These are phyloP conservation scores for Dipteronia sinensis DNA, from an alignment of 345 rosid genomes.

Conservation along the genomic window DNA sequence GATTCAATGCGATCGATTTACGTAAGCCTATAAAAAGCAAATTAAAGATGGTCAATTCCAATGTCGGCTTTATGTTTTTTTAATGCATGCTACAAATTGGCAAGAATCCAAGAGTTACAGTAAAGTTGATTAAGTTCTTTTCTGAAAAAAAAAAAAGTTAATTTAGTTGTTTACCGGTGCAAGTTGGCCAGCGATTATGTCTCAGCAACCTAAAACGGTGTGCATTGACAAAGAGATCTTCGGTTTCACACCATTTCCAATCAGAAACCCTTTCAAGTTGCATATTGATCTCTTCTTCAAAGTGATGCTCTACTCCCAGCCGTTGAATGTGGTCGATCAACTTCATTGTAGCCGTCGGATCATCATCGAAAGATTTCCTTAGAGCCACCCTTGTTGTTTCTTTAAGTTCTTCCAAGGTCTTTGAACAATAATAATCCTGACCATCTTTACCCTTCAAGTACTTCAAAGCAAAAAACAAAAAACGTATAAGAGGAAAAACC, in stretches of 20 bases:
- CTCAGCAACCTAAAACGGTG: constrained; percentile 31
- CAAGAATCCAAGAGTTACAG: too few relatives aligned
- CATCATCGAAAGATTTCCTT: not conserved
- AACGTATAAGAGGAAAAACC: not conserved
- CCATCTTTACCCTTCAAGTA: not conserved
- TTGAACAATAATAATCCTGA: not conserved
- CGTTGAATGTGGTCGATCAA: constrained; percentile 28
- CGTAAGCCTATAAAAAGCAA: too few relatives aligned
- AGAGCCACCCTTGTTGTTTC: constrained; percentile 14
- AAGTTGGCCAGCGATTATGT: constrained; percentile 16
- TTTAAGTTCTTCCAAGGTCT: constrained; percentile 19
- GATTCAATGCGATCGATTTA: too few relatives aligned
- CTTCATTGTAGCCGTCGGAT: constrained; percentile 16
- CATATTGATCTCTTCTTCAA: constrained; percentile 19
- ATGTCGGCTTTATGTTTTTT: too few relatives aligned
- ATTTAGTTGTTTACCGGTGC: constrained; percentile 24
- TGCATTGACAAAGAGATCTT: constrained; percentile 22
- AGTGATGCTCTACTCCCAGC: constrained; percentile 24
- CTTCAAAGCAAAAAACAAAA: not conserved
- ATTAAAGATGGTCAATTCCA: too few relatives aligned
- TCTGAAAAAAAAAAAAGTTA: too few relatives aligned
- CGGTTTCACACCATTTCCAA: not conserved
- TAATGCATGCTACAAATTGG: too few relatives aligned
- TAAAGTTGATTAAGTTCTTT: too few relatives aligned
- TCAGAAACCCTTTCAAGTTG: constrained; percentile 7